Evolutionary conservation across 2,329 filamentous ascomycete species (phyloP), one percentile per base, ranked within the genome.

Genomic region (Orbilia quercus): DNA sequence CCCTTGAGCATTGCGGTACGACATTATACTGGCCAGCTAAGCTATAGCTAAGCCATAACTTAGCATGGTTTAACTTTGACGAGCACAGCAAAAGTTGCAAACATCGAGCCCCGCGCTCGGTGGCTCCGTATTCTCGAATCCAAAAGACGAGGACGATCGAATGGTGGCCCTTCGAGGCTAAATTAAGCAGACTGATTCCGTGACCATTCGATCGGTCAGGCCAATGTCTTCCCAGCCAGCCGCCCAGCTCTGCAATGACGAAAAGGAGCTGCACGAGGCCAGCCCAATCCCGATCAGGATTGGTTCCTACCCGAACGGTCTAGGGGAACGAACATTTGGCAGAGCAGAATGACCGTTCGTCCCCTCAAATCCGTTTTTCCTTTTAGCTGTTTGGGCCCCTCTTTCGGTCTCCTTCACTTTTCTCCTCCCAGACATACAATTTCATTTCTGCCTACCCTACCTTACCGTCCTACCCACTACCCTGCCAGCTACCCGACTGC

Each of bases 361-460:
- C 42, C n/a, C n/a, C 54, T 57, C 40, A 47, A 47, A 42, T 55
- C 44, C 18, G 16, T 51, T 69, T 67, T 69, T 69, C 64, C 64
- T 69, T 69, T 69, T 69, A 69, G 64, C 47, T 69, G 47, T 69
- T 69, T 62, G 64, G 42, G 64, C 54, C 64, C 64, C 64, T 62
- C 55, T 62, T 69, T 69, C 55, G 55, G 47, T 69, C 62, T 62
- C 55, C 64, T 60, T 69, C 62, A 44, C 55, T 69, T 55, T 69
- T 69, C 48, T 16, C 64, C 54, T 53, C 53, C 47, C 64, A 55
- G 20, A 69, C 64, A 69, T 42, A 69, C 64, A 69, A 60, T 53
- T 59, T 59, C 42, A 54, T 34, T 55, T 22, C 48, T 60, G 45
- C 64, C 64, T 54, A 59, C 64, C 45, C 64, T 42, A 42, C 58